phyloP scores from a whole-genome alignment of 257 asterid genomes.

The Plantago ovata region DNA sequence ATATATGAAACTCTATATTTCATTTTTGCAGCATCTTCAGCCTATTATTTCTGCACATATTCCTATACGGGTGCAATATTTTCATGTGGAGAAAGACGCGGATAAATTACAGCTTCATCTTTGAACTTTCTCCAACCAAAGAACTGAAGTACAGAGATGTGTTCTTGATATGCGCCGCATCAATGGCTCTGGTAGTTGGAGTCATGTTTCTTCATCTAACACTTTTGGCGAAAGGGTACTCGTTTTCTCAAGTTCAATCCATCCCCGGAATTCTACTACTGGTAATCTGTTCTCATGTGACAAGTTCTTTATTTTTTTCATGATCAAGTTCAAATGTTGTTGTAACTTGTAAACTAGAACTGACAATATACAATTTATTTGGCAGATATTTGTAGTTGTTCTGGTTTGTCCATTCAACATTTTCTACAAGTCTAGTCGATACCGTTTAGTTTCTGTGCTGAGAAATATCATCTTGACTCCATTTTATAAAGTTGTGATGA shows the following conservation, averaged over 20 bases:
- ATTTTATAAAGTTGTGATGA: constrained; percentile 84
- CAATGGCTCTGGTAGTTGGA: constrained; percentile 72
- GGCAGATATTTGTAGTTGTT: constrained; percentile 44
- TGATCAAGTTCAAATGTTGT: too few species aligned
- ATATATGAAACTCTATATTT: constrained; percentile 3
- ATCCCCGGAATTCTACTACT: constrained; percentile 69
- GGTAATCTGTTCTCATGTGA: constrained; percentile 33
- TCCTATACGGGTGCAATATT: constrained; percentile 90
- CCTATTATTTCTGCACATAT: constrained; percentile 77
- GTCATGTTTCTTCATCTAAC: constrained; percentile 63
- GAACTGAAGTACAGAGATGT: constrained; percentile 72
- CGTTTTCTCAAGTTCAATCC: constrained; percentile 58
- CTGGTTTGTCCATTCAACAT: constrained; percentile 75
- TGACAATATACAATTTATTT: background rate
- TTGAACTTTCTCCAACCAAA: constrained; percentile 58
- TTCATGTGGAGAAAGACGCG: constrained; percentile 85
- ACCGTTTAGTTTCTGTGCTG: constrained; percentile 55
- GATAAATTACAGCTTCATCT: constrained; percentile 82
- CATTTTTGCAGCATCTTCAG: constrained; percentile 77
- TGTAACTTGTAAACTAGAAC: background rate
- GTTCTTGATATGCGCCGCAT: constrained; percentile 74
- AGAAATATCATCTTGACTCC: constrained; percentile 82
- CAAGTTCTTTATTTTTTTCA: background rate
- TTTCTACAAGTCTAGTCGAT: constrained; percentile 77
- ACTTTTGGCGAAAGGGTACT: constrained; percentile 66